Base-by-base conservation (phyloP, 2,329 filamentous ascomycete species). In the Sporothrix luriei region DNA sequence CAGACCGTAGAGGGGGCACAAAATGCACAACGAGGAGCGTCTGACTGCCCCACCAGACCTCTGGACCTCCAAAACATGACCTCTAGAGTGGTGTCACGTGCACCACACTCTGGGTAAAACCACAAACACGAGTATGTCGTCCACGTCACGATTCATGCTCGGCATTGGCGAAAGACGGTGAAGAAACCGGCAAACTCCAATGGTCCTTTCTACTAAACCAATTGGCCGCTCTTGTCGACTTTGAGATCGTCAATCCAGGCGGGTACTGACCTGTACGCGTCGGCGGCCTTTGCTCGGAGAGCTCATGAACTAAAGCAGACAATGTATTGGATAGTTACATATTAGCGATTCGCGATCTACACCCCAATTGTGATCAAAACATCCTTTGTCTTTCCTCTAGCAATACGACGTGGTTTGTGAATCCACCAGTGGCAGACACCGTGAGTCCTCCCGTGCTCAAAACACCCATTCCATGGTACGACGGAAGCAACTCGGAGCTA, bases 201-300 rank as follows among this genome's bases (percentile, higher is more conserved):
- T 1, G 11, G 19, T 4, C 55, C 14, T 14, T n/a, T 43, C 38
- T 16, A 9, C 26, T 61, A 7, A 3, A 43, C 10, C 13, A 61
- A 61, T 24, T 61, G 55, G 14, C 4, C 4, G n/a, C 24, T 11
- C 19, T 21, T n/a, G 55, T 24, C 33, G 2, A 61, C 9, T 40
- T 43, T 43, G 55, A 21, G n/a, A 43, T 19, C 9, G 19, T 40
- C 33, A 43, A 43, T n/a, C 38, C 16, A 14, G 24, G 55, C n/a
- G 38, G 33, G 10, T n/a, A 19, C 11, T 43, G 38, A 26, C 4
- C 10, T 16, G 16, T 7, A 26, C 13, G 13, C 4, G 24, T 7
- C 6, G n/a, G 19, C 57, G 57, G 57, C 14, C 57, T 62, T 62
- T 62, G 57, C 4, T 62, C 57, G 57, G 57, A 62, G 21, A 46